Base-by-base conservation (phyloP, 2,329 filamentous ascomycete genomes). In the Lojkania enalia region DNA sequence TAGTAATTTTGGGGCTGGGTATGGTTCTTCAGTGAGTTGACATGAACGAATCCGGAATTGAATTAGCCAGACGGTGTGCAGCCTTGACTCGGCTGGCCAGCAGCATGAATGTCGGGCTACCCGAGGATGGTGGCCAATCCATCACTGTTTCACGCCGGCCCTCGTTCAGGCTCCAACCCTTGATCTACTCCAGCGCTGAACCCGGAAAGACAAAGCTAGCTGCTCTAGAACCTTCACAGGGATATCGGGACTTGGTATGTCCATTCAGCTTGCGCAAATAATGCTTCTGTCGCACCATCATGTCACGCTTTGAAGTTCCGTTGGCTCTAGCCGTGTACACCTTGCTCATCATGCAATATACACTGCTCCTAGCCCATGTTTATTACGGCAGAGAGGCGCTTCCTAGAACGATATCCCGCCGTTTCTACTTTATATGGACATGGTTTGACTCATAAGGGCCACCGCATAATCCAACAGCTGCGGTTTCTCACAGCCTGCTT, bases 321-420 rank as follows among this genome's bases (percentile, higher is more conserved):
- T 43, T 49, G 31, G 41, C 46, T 44, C 46, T 42, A 49, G 46
- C 48, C 47, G 48, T 39, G 43, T 49, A 49, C 47, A 51, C 37
- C 42, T 44, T 51, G 41, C 48, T 49, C 32, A 33, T 51, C 47
- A 31, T 19, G 48, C 48, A 49, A 48, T 21, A 51, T 51, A 43
- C 48, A 15, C 37, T 25, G 48, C 41, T 46, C 31, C 23, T 27
- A 48, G 38, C 16, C 47, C 48, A 21, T 29, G 41, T 20, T 49
- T 39, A 40, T 48, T 45, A 46, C 39, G 49, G 48, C 41, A 50
- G 38, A 48, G 46, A 51, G 48, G 48, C 48, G 46, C 48, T 48
- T 39, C 39, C 40, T 41, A 32, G 48, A 49, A 51, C 32, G 5
- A 48, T 19, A 38, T 45, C 45, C 31, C 40, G 23, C 16, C 21